phyloP scores from a whole-genome alignment of 2,329 filamentous ascomycete species.

The Colletotrichum truncatum region DNA sequence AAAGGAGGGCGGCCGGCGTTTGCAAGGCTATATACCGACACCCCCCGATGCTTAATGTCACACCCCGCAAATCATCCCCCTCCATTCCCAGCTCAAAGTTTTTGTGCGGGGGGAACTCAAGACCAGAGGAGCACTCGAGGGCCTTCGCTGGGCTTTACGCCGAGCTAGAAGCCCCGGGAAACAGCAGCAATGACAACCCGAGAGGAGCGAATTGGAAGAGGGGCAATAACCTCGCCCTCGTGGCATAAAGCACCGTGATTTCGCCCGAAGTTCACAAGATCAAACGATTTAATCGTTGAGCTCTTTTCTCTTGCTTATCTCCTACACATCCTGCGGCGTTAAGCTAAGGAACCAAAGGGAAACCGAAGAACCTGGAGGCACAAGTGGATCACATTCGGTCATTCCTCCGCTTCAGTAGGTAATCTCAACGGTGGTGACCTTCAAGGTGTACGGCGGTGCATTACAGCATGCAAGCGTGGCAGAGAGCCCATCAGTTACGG shows the following conservation, averaged over 20 bases:
- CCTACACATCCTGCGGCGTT: conserved; percentile 5
- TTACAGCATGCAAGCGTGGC: background rate
- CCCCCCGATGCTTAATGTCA: conserved; percentile 26
- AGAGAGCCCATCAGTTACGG: too few relatives aligned
- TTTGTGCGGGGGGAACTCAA: conserved; percentile 16
- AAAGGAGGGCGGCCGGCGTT: conserved; percentile 2
- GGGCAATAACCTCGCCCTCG: background rate
- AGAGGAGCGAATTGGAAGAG: background rate
- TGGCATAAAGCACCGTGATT: conserved; percentile 12
- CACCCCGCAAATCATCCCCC: background rate
- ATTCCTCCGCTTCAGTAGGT: background rate
- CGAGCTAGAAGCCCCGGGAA: conserved; percentile 5
- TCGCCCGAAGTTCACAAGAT: background rate
- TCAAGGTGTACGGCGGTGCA: conserved; percentile 9
- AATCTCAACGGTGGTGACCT: conserved; percentile 3
- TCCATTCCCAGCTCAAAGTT: background rate
- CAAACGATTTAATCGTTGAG: background rate
- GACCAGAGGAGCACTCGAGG: background rate
- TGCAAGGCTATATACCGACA: conserved; percentile 20
- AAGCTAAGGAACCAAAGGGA: background rate
- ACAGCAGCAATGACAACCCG: conserved; percentile 20
- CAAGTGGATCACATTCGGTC: background rate
- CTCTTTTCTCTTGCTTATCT: background rate
- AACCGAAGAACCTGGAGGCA: background rate
- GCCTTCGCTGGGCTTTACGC: conserved; percentile 15